These are phyloP conservation scores for Aspergillus sergii DNA, from an alignment of 2,329 filamentous ascomycete species.

Conservation along the genomic window DNA sequence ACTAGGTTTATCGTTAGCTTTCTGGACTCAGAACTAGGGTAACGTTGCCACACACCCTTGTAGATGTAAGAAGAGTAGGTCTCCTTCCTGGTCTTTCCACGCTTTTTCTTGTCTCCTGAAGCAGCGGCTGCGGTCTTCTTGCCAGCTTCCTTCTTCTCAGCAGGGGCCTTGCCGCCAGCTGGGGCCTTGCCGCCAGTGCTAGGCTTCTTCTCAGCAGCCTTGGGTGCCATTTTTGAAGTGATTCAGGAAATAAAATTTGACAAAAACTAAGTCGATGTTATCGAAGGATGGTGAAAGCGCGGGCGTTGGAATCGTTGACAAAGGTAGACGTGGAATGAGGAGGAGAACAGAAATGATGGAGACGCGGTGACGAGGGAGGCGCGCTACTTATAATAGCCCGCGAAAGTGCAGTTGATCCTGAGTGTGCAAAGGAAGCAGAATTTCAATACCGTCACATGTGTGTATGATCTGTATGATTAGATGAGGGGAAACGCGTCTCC, in stretches of 20 bases:
- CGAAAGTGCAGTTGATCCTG: conserved; percentile 48
- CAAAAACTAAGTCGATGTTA: conserved; percentile 35
- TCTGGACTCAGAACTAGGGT: conserved; percentile 19
- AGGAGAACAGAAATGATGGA: conserved; percentile 35
- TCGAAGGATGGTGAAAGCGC: conserved; percentile 20
- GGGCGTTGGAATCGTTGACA: conserved; percentile 9
- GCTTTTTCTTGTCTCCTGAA: conserved; percentile 99
- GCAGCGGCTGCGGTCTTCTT: conserved; percentile 92
- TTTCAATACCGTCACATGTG: conserved; percentile 46
- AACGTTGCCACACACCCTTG: conserved; percentile 73
- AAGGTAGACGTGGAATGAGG: conserved; percentile 36
- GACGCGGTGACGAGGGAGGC: conserved; percentile 46
- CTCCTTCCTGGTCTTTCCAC: conserved; percentile 99
- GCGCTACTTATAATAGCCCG: conserved; percentile 50
- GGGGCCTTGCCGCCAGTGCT: conserved; percentile 89
- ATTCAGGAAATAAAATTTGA: conserved; percentile 24
- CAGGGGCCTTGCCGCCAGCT: conserved; percentile 71
- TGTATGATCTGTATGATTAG: conserved; percentile 53
- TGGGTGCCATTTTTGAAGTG: conserved; percentile 80
- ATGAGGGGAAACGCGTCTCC: conserved; percentile 26
- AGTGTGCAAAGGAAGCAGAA: conserved; percentile 46
- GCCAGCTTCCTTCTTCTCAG: conserved; percentile 99
- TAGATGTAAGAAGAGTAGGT: conserved; percentile 99
- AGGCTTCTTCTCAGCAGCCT: conserved; percentile 98
- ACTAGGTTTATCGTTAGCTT: conserved; percentile 58